These are phyloP conservation scores for Mercurialis annua DNA, from an alignment of 345 rosid genomes.

Conservation along the genomic window DNA sequence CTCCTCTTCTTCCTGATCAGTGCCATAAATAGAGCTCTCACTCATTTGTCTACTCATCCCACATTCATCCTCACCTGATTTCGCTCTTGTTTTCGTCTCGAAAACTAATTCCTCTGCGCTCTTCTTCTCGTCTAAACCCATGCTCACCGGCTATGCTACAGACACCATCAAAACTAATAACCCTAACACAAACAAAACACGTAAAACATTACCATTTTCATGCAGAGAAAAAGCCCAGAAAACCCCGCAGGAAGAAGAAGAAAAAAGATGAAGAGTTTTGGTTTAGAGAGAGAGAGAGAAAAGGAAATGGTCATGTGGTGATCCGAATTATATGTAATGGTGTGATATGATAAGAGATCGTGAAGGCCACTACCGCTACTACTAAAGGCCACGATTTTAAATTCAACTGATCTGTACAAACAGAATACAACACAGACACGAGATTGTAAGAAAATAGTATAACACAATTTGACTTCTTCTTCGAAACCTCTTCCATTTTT, in stretches of 20 bases:
- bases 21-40: slow-evolving; percentile 37
- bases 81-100: slow-evolving; percentile 14
- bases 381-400: slow-evolving; percentile 38
- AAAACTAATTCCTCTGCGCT: slow-evolving; percentile 27
- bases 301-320: slow-evolving; percentile 71
- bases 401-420: too few relatives aligned
- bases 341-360: slow-evolving; percentile 34
- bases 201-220: not conserved
- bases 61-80: slow-evolving; percentile 24
- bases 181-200: slow-evolving; percentile 7
- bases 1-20: slow-evolving; percentile 41
- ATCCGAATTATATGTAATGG: slow-evolving; percentile 39
- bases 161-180: slow-evolving; percentile 33
- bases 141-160: slow-evolving; percentile 35
- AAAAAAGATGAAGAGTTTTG: slow-evolving; percentile 10
- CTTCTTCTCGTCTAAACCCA: slow-evolving; percentile 43
- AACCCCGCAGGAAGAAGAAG: not conserved
- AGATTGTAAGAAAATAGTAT: too few relatives aligned
- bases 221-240: not conserved
- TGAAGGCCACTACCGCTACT: slow-evolving; percentile 33
- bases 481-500: too few relatives aligned
- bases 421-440: too few relatives aligned
- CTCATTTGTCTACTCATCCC: slow-evolving; percentile 32
- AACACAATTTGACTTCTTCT: too few relatives aligned
- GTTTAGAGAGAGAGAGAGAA: slow-evolving; percentile 17